Evolutionary conservation across 305 asterid genomes (phyloP), one percentile per base, ranked within the genome.

Genomic region (Withania somnifera): DNA sequence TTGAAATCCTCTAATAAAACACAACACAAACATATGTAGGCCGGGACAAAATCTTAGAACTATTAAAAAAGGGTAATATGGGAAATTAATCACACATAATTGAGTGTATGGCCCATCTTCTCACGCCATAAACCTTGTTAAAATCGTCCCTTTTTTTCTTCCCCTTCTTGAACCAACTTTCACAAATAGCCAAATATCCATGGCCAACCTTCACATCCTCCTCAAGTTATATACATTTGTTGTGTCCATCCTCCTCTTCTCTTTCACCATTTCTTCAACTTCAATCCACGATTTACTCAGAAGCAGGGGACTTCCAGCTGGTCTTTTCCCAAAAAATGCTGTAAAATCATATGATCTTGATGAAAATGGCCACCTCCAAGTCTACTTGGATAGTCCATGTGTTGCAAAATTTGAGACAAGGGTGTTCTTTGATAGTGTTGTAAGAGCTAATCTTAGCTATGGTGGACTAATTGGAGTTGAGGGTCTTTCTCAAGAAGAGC

Each of bases 401-500:
- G 84, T 95, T 4, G 94, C 99, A 0, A 94, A 87, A 60, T 87
- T 91, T 45, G 98, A 93, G 86, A 91, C 90, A 2, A 85, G 97
- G 85, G 93, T 93, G 0, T 87, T 81, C 5, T 95, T 91, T 82
- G 97, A 93, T 32, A 90, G 90, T 45, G 90, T 92, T 17, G 98
- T 95, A 11, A 82, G 88, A 26, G 99, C 98, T 4, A 95, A 95
- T 58, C 91, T 95, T 2, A 92, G 93, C 84, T 92, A 92, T 8
- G 99, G 99, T 4, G 97, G 95, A 1, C 84, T 95, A 61, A 93
- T 83, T 26, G 97, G 98, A 7, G 91, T 95, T 0, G 90, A 93
- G 84, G 99, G 99, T 0, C 81, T 95, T 68, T 90, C 96, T 28
- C 97, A 95, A 73, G 94, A 93, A 63, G 99, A 95, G 89, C 96